phyloP scores from a whole-genome alignment of 2,329 filamentous ascomycete genomes.

The Nothophoma quercina region DNA sequence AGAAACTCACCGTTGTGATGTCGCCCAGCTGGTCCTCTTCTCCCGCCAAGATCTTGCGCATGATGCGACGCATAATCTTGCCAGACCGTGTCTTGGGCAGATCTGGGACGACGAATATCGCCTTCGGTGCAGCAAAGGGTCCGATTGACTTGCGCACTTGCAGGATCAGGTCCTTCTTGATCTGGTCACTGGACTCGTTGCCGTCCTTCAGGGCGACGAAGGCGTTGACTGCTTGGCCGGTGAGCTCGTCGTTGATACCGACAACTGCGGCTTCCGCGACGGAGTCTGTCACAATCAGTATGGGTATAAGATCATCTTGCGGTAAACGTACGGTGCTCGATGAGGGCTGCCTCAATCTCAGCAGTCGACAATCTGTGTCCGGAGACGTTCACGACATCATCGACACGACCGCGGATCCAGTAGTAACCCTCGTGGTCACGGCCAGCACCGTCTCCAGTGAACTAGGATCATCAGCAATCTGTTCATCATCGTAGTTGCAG shows the following conservation, averaged over 20 bases:
- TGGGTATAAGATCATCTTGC: background rate
- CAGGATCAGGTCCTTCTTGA: conserved; percentile 91
- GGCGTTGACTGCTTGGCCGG: conserved; percentile 95
- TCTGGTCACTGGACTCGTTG: conserved; percentile 75
- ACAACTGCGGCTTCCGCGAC: conserved; percentile 97
- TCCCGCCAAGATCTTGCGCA: conserved; percentile 95
- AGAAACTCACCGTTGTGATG: conserved; percentile 77
- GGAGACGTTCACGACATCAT: conserved; percentile 98
- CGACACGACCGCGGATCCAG: conserved; percentile 98
- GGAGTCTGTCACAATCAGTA: conserved; percentile 56
- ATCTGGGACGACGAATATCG: conserved; percentile 88
- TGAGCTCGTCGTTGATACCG: conserved; percentile 90
- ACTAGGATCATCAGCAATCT: conserved; percentile 58
- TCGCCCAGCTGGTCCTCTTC: conserved; percentile 98
- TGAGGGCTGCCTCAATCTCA: conserved; percentile 95
- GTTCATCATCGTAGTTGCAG: background rate
- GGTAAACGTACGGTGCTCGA: conserved; percentile 75
- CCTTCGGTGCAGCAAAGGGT: conserved; percentile 95
- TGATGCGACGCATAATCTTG: conserved; percentile 98
- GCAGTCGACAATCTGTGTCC: conserved; percentile 96
- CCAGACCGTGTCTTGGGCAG: conserved; percentile 96
- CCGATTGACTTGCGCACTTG: conserved; percentile 98
- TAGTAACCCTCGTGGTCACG: conserved; percentile 99
- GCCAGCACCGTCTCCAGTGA: conserved; percentile 91
- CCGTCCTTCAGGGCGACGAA: conserved; percentile 93